phyloP scores from a whole-genome alignment of 2,329 filamentous ascomycete genomes.

The Scedosporium aurantiacum region DNA sequence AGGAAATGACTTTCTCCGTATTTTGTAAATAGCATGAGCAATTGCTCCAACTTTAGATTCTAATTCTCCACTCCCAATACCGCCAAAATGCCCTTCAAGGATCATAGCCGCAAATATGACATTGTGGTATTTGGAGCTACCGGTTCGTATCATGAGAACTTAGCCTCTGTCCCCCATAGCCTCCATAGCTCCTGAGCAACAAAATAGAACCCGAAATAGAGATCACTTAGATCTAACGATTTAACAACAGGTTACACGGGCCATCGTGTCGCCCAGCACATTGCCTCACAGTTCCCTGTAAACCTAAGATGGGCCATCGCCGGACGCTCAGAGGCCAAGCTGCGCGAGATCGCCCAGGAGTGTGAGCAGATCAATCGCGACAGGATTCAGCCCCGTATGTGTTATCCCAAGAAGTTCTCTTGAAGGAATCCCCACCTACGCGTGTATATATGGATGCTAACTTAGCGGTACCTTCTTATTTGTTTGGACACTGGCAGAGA shows the following conservation, averaged over 20 bases:
- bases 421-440: not conserved
- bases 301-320: constrained; percentile 81
- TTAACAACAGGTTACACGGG: constrained; percentile 64
- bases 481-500: constrained; percentile 19
- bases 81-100: constrained; percentile 31
- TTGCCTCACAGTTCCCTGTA: constrained; percentile 58
- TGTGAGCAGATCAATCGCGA: constrained; percentile 57
- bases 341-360: constrained; percentile 56
- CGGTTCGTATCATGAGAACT: constrained; percentile 25
- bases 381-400: constrained; percentile 56
- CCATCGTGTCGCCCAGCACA: constrained; percentile 62
- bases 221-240: not conserved
- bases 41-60: not conserved
- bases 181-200: too few species aligned
- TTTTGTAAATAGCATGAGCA: not conserved
- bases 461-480: not conserved
- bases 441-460: not conserved
- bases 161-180: not conserved
- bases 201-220: not conserved
- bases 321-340: constrained; percentile 67
- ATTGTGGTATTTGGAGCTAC: constrained; percentile 47
- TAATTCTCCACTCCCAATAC: not conserved
- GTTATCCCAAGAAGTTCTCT: not conserved
- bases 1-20: too few species aligned
- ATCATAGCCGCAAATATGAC: constrained; percentile 44